Evolutionary conservation across 768 basidiomycete species (phyloP), one percentile per base, ranked within the genome.

Genomic region (Kwoniella shandongensis): DNA sequence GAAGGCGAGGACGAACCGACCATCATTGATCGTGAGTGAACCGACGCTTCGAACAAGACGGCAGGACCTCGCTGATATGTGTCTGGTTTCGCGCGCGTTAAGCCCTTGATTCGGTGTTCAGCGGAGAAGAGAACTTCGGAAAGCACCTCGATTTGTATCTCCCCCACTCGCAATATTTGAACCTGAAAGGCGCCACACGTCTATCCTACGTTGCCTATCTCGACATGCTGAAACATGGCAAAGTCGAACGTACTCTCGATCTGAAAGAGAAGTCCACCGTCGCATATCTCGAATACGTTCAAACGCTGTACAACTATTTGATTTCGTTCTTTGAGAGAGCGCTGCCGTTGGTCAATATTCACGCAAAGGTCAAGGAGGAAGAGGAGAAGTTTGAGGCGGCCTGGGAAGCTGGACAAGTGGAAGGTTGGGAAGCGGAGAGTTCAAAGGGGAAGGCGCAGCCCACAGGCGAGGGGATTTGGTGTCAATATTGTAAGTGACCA

Each of bases 111-210:
- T 67, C 75, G 41, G 68, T 94, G 66, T 99, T 99, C 79, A 94
- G 93, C 12, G 96, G 96, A 30, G 94, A 98, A 80, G 96, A 99
- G 74, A 83, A 83, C 7, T 90, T 93, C 66, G 96, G 96, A 49
- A 89, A 89, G 77, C 97, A 94, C 74, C 83, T 98, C 59, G 96
- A 99, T 76, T 76, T 99, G 55, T 89, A 98, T 75, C 81, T 85
- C 47, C 86, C 89, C 57, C 96, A 98, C 68, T 83, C 87, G 45
- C 81, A 88, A 46, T 98, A 89, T 79, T 86, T 84, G 79, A 99
- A 99, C 77, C 77, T 99, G 63, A 89, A 89, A 78, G 84, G 86
- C 57, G 83, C 92, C 46, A 49, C 23, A 44, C 67, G 92, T 40
- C 78, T 92, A 27, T 86, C 87, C 10, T 99, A 99, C 78, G 81